Conservation (phyloP, 495 filamentous ascomycete species). For the Penicillium nucicola region DNA sequence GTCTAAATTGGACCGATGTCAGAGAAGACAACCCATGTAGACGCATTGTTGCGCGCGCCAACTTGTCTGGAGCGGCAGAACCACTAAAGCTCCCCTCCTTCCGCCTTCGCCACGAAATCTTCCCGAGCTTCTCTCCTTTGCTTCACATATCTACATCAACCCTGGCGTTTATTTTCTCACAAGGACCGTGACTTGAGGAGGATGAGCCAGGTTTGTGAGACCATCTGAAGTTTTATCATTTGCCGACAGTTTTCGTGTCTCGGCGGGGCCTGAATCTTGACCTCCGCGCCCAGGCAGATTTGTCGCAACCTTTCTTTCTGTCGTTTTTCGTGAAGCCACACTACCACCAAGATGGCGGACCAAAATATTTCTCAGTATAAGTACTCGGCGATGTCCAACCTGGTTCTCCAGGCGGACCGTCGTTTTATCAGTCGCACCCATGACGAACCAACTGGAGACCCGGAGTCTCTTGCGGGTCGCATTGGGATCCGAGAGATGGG, state of each 20-base stretch:
- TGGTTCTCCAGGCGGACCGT: constrained; percentile 99
- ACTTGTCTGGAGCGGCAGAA: constrained; percentile 17
- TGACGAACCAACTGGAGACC: constrained; percentile 95
- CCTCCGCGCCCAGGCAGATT: constrained; percentile 34
- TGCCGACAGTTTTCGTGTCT: constrained; percentile 14
- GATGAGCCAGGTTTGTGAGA: constrained; percentile 43
- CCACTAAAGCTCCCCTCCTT: constrained; percentile 27
- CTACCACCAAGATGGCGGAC: constrained; percentile 69
- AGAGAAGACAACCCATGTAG: constrained; percentile 15
- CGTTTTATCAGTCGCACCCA: constrained; percentile 88
- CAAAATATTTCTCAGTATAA: constrained; percentile 98
- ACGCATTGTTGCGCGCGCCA: constrained; percentile 19
- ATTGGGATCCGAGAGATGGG: constrained; percentile 96
- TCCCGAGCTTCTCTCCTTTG: constrained; percentile 26
- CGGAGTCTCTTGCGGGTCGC: constrained; percentile 92
- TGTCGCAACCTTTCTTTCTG: constrained; percentile 29
- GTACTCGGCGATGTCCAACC: constrained; percentile 99
- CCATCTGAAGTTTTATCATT: constrained; percentile 22
- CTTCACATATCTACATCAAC: constrained; percentile 19
- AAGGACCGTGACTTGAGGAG: constrained; percentile 35
- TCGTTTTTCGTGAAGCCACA: constrained; percentile 12
- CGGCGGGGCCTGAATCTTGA: constrained; percentile 26
- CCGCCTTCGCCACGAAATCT: constrained; percentile 46
- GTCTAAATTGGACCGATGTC: background rate
- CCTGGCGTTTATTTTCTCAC: constrained; percentile 30